Conservation (phyloP, 495 filamentous ascomycete genomes). For the Neurospora sp. region DNA sequence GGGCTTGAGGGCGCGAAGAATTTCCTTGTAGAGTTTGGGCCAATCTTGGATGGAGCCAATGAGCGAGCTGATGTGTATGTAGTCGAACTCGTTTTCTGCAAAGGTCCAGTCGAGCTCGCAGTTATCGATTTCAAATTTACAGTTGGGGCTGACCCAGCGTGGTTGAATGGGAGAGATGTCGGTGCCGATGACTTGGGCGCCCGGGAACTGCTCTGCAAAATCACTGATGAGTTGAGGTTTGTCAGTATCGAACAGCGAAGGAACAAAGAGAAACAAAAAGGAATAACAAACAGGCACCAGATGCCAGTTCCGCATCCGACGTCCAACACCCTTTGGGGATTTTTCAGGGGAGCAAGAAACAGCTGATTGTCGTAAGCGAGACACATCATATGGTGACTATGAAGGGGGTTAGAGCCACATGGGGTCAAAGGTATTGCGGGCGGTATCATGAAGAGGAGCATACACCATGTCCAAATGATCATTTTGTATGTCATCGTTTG, state of each 20-base stretch:
- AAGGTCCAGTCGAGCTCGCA: conserved; percentile 38
- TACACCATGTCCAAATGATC: background rate
- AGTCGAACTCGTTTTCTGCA: conserved; percentile 42
- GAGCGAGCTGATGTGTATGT: conserved; percentile 45
- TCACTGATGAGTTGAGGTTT: conserved; percentile 21
- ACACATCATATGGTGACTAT: background rate
- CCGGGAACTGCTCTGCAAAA: conserved; percentile 39
- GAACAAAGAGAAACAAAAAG: background rate
- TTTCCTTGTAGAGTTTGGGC: conserved; percentile 31
- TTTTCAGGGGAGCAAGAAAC: conserved; percentile 37
- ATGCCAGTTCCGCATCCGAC: conserved; percentile 55
- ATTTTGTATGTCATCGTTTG: background rate
- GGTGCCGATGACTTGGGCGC: conserved; percentile 39
- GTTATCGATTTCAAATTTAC: conserved; percentile 41
- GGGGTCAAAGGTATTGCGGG: background rate
- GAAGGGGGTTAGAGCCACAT: background rate
- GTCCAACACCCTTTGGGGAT: conserved; percentile 45
- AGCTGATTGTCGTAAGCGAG: background rate
- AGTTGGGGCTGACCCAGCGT: conserved; percentile 31
- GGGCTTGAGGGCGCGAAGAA: conserved; percentile 15
- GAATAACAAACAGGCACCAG: conserved; percentile 32
- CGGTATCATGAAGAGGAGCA: background rate
- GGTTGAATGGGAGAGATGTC: conserved; percentile 40
- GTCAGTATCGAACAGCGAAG: background rate
- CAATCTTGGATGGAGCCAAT: conserved; percentile 43